phyloP scores from a whole-genome alignment of 768 basidiomycete genomes.

The Tylopilus balloui region DNA sequence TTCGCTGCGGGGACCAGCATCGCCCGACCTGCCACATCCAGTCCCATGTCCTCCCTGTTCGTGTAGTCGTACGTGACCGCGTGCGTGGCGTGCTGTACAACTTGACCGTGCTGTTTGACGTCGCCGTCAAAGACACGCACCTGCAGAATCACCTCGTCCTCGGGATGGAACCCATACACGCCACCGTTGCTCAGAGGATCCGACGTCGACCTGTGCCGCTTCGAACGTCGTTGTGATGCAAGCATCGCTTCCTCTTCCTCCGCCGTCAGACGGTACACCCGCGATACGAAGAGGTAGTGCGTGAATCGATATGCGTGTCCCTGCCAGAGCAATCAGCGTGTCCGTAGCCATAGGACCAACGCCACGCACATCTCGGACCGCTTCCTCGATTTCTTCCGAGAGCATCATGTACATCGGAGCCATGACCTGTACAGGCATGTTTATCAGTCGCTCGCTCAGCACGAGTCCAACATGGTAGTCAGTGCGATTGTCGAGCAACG shows the following conservation, averaged over 20 bases:
- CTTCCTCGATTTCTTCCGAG: conserved; percentile 73
- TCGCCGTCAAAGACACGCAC: conserved; percentile 34
- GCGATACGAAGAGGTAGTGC: conserved; percentile 71
- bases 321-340: conserved; percentile 23
- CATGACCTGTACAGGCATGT: conserved; percentile 92
- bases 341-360: not conserved
- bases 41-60: conserved; percentile 62
- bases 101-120: no score
- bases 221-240: conserved; percentile 39
- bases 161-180: conserved; percentile 76
- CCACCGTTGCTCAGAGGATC: conserved; percentile 46
- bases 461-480: conserved; percentile 64
- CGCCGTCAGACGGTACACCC: conserved; percentile 68
- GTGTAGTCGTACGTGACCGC: conserved; percentile 42
- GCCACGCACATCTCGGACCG: conserved; percentile 55
- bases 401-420: conserved; percentile 93
- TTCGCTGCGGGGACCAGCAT: conserved; percentile 53
- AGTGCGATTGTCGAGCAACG: conserved; percentile 28
- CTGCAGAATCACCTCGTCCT: conserved; percentile 71
- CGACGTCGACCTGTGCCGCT: conserved; percentile 33
- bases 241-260: conserved; percentile 57
- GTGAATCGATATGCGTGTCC: conserved; percentile 66
- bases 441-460: conserved; percentile 84
- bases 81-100: conserved; percentile 21
- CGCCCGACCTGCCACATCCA: conserved; percentile 63